Evolutionary conservation across 768 basidiomycete species (phyloP).

Genomic region (Lyophyllum atratum): DNA sequence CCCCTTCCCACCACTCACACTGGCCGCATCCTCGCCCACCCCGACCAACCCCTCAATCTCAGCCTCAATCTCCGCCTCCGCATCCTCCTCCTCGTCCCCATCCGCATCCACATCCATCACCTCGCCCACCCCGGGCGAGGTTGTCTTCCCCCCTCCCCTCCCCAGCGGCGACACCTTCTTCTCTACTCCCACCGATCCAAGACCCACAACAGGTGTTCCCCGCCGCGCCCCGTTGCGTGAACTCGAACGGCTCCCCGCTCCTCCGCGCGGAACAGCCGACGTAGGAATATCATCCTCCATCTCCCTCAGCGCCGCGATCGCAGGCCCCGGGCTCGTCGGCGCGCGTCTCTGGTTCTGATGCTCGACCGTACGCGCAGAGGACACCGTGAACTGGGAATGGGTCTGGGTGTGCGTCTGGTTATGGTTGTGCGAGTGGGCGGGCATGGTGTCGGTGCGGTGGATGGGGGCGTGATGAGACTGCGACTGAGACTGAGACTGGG

Average conservation of each 20-base stretch:
- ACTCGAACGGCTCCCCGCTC: constrained; percentile 20
- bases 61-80: constrained; percentile 34
- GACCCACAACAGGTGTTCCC: background rate
- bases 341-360: no score
- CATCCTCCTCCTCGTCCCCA: constrained; percentile 37
- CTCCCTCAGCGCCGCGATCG: constrained; percentile 20
- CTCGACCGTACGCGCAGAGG: constrained; percentile 5
- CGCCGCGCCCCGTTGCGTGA: constrained; percentile 17
- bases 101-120: constrained; percentile 33
- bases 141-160: background rate
- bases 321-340: constrained; percentile 19
- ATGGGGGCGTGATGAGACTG: background rate
- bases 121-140: background rate
- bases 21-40: constrained; percentile 13
- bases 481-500: background rate
- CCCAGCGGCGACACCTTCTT: background rate
- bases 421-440: constrained; percentile 6
- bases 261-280: constrained; percentile 30
- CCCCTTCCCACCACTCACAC: background rate
- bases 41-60: constrained; percentile 22
- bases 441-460: constrained; percentile 19
- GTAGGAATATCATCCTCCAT: constrained; percentile 24
- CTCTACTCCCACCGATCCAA: background rate
- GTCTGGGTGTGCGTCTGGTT: constrained; percentile 8
- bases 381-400: background rate